Conservation (phyloP, 2,329 filamentous ascomycete species). For the Beauveria caledonica region DNA sequence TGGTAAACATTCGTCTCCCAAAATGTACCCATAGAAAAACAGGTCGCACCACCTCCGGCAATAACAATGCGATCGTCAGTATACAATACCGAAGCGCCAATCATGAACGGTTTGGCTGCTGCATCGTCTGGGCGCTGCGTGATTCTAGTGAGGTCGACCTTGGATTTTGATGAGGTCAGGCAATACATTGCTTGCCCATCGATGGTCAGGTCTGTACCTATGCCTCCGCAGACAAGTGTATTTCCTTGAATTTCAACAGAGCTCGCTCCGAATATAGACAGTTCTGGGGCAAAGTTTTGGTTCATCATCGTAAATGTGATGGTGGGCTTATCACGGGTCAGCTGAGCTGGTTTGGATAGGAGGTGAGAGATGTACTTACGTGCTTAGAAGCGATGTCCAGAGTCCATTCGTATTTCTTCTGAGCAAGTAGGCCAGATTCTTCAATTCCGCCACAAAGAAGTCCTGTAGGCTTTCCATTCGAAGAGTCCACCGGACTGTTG, state of each 20-base stretch:
- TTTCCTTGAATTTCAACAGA: conserved; percentile 16
- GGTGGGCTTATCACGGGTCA: not conserved
- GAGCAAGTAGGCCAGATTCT: conserved; percentile 51
- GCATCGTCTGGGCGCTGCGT: conserved; percentile 3
- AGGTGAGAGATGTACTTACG: conserved; percentile 23
- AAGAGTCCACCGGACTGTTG: conserved; percentile 15
- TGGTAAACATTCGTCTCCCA: conserved; percentile 61
- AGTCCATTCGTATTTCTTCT: conserved; percentile 58
- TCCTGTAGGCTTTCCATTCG: conserved; percentile 39
- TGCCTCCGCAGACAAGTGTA: conserved; percentile 25
- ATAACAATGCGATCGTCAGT: conserved; percentile 48
- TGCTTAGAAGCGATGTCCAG: conserved; percentile 32
- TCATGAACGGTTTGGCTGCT: conserved; percentile 49
- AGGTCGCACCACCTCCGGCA: conserved; percentile 74
- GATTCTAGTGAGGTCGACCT: conserved; percentile 9
- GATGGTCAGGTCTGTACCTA: conserved; percentile 20
- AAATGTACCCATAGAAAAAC: conserved; percentile 83
- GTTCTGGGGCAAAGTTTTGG: not conserved
- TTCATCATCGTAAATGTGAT: not conserved
- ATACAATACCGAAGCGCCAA: conserved; percentile 54
- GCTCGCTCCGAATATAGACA: conserved; percentile 27
- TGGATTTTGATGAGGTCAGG: not conserved
- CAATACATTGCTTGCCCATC: conserved; percentile 16
- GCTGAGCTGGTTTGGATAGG: not conserved
- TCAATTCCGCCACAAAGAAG: conserved; percentile 66